These are phyloP conservation scores for Pythium guiyangense DNA, from an alignment of 352 stramenopile genomes.

Conservation along the genomic window DNA sequence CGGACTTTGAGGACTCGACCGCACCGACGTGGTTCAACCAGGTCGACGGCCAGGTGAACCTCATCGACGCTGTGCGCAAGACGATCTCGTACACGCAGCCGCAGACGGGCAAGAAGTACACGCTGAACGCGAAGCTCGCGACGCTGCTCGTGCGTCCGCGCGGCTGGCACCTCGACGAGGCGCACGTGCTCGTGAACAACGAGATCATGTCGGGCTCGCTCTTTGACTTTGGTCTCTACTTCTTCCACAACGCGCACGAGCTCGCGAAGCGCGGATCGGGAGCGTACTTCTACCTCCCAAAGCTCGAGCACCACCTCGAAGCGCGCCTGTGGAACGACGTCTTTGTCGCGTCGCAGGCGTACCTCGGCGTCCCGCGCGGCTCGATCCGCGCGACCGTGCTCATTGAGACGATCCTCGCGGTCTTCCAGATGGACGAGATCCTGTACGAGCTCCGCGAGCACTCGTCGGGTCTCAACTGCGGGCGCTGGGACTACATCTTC, in stretches of 20 bases:
- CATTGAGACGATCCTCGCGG: conserved; percentile 96
- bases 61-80: conserved; percentile 89
- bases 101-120: conserved; percentile 69
- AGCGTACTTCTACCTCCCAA: conserved; percentile 96
- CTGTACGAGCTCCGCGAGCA: conserved; percentile 95
- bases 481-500: conserved; percentile 97
- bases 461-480: conserved; percentile 95
- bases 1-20: conserved; percentile 94
- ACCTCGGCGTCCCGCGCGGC: conserved; percentile 88
- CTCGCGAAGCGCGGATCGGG: conserved; percentile 80
- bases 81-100: conserved; percentile 85
- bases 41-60: conserved; percentile 91
- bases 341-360: conserved; percentile 91
- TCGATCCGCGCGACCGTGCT: conserved; percentile 93
- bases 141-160: conserved; percentile 91
- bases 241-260: conserved; percentile 94
- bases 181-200: conserved; percentile 92
- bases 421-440: conserved; percentile 97
- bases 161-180: conserved; percentile 94
- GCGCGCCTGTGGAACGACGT: conserved; percentile 97
- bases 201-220: conserved; percentile 89
- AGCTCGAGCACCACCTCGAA: conserved; percentile 94
- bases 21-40: conserved; percentile 93
- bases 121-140: conserved; percentile 70
- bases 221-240: conserved; percentile 96